Evolutionary conservation across 345 rosid genomes (phyloP).

Genomic region (Diplotaxis tenuifolia): DNA sequence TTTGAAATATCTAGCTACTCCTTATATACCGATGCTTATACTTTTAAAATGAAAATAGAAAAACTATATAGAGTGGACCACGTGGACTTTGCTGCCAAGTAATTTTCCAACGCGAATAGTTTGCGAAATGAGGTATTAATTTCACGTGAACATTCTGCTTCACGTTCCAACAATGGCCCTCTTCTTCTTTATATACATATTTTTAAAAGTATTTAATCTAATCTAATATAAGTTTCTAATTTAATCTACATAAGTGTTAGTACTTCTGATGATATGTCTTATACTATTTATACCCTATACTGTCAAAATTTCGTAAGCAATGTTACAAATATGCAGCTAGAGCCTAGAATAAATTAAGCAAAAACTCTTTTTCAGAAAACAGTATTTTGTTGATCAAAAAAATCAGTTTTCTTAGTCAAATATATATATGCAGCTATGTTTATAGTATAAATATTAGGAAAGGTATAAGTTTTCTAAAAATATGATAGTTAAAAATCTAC

Average conservation of each 20-base stretch:
- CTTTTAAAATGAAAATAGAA: background rate
- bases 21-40: too few species aligned
- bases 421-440: background rate
- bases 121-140: slow-evolving; percentile 16
- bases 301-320: background rate
- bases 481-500: background rate
- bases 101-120: slow-evolving; percentile 15
- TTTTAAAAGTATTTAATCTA: background rate
- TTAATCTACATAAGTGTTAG: background rate
- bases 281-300: background rate
- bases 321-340: background rate
- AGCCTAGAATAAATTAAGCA: background rate
- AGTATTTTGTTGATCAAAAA: too few species aligned
- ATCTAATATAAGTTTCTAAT: background rate
- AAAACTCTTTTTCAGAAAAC: background rate
- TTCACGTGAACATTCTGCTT: slow-evolving; percentile 36
- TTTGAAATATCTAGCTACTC: too few species aligned
- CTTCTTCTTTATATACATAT: background rate
- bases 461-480: background rate
- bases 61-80: background rate
- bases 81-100: slow-evolving; percentile 21
- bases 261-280: background rate
- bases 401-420: too few species aligned
- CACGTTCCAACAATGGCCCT: slow-evolving; percentile 14
- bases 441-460: background rate